A percentile compares a stretch with the other conserved stretches of the same genome.
Evolutionary conservation across 106 monocot genomes (phyloP).

Genomic region (Acorus calamus): DNA sequence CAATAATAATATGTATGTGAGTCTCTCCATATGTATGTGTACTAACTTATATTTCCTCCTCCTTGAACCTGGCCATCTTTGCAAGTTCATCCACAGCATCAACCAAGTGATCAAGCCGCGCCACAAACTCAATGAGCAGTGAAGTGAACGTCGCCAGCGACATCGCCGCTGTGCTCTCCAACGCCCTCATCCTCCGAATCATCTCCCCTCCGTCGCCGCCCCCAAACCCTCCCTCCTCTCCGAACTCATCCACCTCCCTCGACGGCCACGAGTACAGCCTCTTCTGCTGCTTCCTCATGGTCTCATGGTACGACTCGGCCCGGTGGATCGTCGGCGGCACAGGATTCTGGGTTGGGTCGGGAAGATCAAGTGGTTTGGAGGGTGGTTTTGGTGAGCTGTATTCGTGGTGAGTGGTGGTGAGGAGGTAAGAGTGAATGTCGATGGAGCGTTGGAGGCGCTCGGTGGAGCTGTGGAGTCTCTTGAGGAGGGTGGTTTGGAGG

Average conservation of each 20-base stretch:
- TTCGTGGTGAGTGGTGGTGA: slow-evolving; percentile 23
- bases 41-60: slow-evolving; percentile 3
- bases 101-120: slow-evolving; percentile 76
- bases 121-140: slow-evolving; percentile 76
- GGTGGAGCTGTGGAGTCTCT: slow-evolving; percentile 48
- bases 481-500: slow-evolving; percentile 32
- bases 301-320: slow-evolving; percentile 45
- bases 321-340: background rate
- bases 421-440: slow-evolving; percentile 74
- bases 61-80: slow-evolving; percentile 47
- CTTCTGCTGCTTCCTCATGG: slow-evolving; percentile 53
- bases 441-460: slow-evolving; percentile 63
- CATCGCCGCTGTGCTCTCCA: slow-evolving; percentile 60
- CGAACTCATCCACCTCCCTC: slow-evolving; percentile 45
- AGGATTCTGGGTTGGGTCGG: slow-evolving; percentile 15
- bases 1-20: too few relatives aligned
- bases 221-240: slow-evolving; percentile 12
- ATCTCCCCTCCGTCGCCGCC: slow-evolving; percentile 4
- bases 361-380: slow-evolving; percentile 2
- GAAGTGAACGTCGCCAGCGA: slow-evolving; percentile 68
- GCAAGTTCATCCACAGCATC: slow-evolving; percentile 60
- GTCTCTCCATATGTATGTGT: too few relatives aligned
- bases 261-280: slow-evolving; percentile 74
- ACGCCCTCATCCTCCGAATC: slow-evolving; percentile 49
- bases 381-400: slow-evolving; percentile 7